A percentile compares a stretch with the other conserved stretches of the same genome.
Evolutionary conservation across 495 filamentous ascomycete genomes (phyloP).

Genomic region (Cercophora sp.): DNA sequence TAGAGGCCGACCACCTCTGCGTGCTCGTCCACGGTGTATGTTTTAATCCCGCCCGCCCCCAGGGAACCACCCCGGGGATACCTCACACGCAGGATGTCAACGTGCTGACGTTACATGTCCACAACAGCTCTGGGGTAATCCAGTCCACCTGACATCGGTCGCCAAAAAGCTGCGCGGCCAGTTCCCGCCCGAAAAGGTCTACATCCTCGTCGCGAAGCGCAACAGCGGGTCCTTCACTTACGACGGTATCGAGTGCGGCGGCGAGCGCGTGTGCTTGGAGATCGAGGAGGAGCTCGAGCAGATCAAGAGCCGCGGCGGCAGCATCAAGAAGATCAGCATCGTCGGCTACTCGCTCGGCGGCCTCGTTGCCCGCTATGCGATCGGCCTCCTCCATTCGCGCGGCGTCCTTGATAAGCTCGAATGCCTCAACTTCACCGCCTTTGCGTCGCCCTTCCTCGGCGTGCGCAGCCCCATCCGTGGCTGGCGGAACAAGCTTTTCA

Average conservation of each 20-base stretch:
- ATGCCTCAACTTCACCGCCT: slow-evolving; percentile 92
- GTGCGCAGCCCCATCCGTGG: slow-evolving; percentile 72
- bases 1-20: slow-evolving; percentile 66
- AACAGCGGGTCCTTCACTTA: slow-evolving; percentile 86
- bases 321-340: slow-evolving; percentile 77
- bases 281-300: slow-evolving; percentile 75
- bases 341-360: slow-evolving; percentile 90
- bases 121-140: slow-evolving; percentile 92
- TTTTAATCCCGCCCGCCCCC: slow-evolving; percentile 6
- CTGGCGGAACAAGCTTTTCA: slow-evolving; percentile 65
- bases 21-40: slow-evolving; percentile 91
- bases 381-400: slow-evolving; percentile 76
- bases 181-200: slow-evolving; percentile 59
- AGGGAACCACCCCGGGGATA: too few species aligned
- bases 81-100: not conserved
- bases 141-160: slow-evolving; percentile 71
- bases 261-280: slow-evolving; percentile 82
- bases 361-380: slow-evolving; percentile 79
- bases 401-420: slow-evolving; percentile 73
- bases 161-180: slow-evolving; percentile 62
- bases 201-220: slow-evolving; percentile 71
- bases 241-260: slow-evolving; percentile 88
- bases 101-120: slow-evolving; percentile 21
- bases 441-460: slow-evolving; percentile 86
- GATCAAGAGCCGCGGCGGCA: slow-evolving; percentile 59